Base-by-base conservation (phyloP, 768 basidiomycete species). In the Tulasnella sp. region DNA sequence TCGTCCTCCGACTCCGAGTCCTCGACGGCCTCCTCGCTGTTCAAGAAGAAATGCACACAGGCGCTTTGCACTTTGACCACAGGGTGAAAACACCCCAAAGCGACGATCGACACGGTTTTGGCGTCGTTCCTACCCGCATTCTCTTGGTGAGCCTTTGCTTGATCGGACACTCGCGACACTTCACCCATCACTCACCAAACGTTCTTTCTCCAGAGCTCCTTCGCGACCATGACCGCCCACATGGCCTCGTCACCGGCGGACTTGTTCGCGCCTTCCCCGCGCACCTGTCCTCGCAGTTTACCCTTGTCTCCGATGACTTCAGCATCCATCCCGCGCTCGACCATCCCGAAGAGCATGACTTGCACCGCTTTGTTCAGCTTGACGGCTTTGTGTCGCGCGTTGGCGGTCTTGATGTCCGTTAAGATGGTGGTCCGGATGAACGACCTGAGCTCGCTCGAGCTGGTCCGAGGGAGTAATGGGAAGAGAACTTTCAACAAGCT, bases 301-400 rank as follows among this genome's bases (percentile, higher is more conserved):
- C 89, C 94, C 79, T 94, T 95, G 82, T 95, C 89, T 12, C 93
- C 91, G 17, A 88, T 78, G 17, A 94, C 87, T 76, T 93, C 89
- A 0, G 83, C 89, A 44, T 88, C 87, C 89, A 94, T 92, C 14
- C 94, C 95, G 42, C 90, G 87, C 79, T 97, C 95, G 8, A 98
- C 88, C 95, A 98, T 98, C 59, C 87, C 86, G 79, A 98, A 98
- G 36, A 98, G 83, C 86, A 98, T 91, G 14, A 94, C 89, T 78
- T 99, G 97, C 0, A 99, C 94, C 26, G 94, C 90, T 41, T 93
- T 88, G 78, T 99, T 99, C 34, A 99, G 87, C 79, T 96, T 95
- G 82, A 97, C 94, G 77, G 98, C 97, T 79, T 92, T 94, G 44
- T 90, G 84, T 69, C 88, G 89, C 39, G 88, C 80, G 79, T 99